Evolutionary conservation across 2,329 filamentous ascomycete species (phyloP).

Genomic region (Botrytis squamosa): DNA sequence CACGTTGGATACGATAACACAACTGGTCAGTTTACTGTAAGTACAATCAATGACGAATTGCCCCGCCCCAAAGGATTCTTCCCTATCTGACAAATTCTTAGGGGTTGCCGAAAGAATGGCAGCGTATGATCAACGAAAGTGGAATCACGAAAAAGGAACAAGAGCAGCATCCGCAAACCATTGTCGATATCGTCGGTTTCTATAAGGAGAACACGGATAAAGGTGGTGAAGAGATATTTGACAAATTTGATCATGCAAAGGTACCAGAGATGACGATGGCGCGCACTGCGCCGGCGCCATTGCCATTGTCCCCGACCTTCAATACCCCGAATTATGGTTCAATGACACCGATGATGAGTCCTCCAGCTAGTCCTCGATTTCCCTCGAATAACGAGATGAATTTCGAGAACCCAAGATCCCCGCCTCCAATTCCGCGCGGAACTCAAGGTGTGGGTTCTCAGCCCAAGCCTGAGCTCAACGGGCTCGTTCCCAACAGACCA

Average conservation of each 20-base stretch:
- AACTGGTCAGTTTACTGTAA: constrained; percentile 91
- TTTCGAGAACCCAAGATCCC: constrained; percentile 94
- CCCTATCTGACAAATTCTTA: constrained; percentile 40
- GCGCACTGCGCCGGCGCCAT: constrained; percentile 25
- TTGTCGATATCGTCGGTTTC: constrained; percentile 93
- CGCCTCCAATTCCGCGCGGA: constrained; percentile 75
- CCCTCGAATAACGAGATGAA: constrained; percentile 87
- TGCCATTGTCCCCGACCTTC: constrained; percentile 43
- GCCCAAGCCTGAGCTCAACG: constrained; percentile 52
- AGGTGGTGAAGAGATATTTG: constrained; percentile 76
- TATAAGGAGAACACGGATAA: constrained; percentile 91
- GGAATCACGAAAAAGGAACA: constrained; percentile 96
- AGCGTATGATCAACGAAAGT: constrained; percentile 89
- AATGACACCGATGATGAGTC: constrained; percentile 53
- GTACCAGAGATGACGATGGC: constrained; percentile 52
- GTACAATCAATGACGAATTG: constrained; percentile 24
- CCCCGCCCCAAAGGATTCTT: not conserved
- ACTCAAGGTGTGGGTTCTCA: constrained; percentile 40
- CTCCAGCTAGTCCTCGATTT: constrained; percentile 81
- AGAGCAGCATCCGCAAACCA: constrained; percentile 91
- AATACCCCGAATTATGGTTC: constrained; percentile 57
- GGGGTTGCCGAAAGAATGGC: constrained; percentile 98
- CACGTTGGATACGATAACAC: constrained; percentile 97
- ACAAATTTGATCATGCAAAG: constrained; percentile 91
- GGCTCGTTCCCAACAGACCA: constrained; percentile 74